Percentiles rank a stretch among this genome's conserved stretches.
Evolutionary conservation across 805 yeast genomes (phyloP).

Genomic region (Wickerhamiella dianesei): DNA sequence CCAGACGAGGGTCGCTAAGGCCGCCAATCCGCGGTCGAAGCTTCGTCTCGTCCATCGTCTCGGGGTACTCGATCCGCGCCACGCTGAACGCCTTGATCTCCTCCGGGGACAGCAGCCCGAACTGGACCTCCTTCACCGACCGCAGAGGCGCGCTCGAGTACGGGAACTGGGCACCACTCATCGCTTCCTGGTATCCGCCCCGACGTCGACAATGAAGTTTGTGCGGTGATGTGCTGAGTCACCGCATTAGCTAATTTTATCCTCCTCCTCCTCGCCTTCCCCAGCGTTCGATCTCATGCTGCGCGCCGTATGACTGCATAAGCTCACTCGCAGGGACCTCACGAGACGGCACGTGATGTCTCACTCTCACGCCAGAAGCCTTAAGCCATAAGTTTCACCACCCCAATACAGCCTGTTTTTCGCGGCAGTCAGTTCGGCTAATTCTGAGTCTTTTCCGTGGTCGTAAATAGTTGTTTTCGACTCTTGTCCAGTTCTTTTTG

Average conservation of each 20-base stretch:
- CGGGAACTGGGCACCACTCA: conserved; percentile 48
- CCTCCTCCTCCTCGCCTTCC: background rate
- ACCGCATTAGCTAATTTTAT: background rate
- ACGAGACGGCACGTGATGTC: background rate
- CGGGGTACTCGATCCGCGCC: conserved; percentile 95
- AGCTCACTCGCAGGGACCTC: background rate
- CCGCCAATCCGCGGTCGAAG: conserved; percentile 95
- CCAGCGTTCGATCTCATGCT: background rate
- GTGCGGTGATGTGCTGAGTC: background rate
- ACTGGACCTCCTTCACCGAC: conserved; percentile 94
- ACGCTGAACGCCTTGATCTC: conserved; percentile 95
- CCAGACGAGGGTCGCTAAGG: conserved; percentile 89
- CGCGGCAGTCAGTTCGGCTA: too few relatives aligned
- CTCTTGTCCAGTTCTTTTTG: too few relatives aligned
- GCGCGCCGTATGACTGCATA: background rate
- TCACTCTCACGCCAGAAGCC: too few relatives aligned
- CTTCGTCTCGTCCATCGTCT: conserved; percentile 97
- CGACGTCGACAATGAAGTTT: background rate
- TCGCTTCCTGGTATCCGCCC: conserved; percentile 6
- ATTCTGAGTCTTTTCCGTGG: too few relatives aligned
- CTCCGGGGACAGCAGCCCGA: conserved; percentile 95
- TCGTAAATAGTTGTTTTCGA: too few relatives aligned
- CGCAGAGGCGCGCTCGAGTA: conserved; percentile 98
- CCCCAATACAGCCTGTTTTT: too few relatives aligned
- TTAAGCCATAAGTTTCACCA: background rate